Evolutionary conservation across 345 rosid species (phyloP).

Genomic region (Garcia nutans): DNA sequence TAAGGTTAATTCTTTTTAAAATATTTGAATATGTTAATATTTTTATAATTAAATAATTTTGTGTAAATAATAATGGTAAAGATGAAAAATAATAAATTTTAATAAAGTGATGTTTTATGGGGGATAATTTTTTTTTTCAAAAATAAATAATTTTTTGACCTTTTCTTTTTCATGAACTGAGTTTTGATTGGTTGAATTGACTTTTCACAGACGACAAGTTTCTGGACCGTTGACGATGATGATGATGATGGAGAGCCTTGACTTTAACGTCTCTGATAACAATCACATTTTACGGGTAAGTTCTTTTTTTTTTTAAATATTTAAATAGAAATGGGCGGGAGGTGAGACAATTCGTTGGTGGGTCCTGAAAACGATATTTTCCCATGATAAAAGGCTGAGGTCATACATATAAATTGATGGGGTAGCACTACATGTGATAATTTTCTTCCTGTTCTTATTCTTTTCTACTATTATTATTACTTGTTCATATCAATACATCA

Average conservation of each 20-base stretch:
- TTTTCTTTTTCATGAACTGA: not conserved
- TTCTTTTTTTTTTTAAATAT: not conserved
- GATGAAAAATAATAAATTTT: too few species aligned
- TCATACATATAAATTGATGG: not conserved
- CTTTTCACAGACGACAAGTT: constrained; percentile 40
- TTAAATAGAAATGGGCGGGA: constrained; percentile 4
- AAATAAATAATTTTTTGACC: too few species aligned
- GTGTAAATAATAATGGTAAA: too few species aligned
- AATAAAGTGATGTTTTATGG: too few species aligned
- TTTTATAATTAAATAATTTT: too few species aligned
- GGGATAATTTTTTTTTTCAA: too few species aligned
- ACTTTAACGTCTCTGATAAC: constrained; percentile 39
- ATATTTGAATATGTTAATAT: too few species aligned
- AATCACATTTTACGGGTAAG: constrained; percentile 24
- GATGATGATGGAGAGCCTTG: constrained; percentile 27
- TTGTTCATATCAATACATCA: too few species aligned
- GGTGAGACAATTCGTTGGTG: not conserved
- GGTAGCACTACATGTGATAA: not conserved
- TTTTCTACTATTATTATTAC: too few species aligned
- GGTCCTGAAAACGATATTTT: constrained; percentile 14
- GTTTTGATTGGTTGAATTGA: too few species aligned
- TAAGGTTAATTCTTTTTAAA: too few species aligned
- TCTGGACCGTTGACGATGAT: constrained; percentile 50
- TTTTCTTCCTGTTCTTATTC: not conserved
- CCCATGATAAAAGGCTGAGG: not conserved